A percentile compares a stretch with the other conserved stretches of the same genome.
phyloP scores from a whole-genome alignment of 106 monocot species.

The Acorus calamus region DNA sequence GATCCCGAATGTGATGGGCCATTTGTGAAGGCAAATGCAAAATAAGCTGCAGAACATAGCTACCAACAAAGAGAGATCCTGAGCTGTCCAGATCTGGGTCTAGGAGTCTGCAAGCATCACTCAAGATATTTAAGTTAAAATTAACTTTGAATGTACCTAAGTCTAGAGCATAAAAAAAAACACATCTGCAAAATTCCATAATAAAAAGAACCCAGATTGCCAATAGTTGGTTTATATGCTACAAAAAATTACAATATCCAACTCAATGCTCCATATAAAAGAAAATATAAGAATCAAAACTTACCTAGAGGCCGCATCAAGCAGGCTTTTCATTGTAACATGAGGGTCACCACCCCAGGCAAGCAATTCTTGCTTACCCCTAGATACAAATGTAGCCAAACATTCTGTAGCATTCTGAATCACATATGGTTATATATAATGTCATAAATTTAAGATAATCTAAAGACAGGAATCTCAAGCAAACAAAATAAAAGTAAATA shows the following conservation, averaged over 20 bases:
- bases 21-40: constrained; percentile 80
- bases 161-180: too few relatives aligned
- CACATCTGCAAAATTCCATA: too few relatives aligned
- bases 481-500: not conserved
- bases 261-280: not conserved
- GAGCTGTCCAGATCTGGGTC: constrained; percentile 88
- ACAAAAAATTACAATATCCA: too few relatives aligned
- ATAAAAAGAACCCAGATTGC: too few relatives aligned
- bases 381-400: constrained; percentile 65
- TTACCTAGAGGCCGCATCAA: constrained; percentile 86
- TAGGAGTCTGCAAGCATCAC: constrained; percentile 50
- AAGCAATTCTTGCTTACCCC: constrained; percentile 77
- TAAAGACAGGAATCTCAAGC: not conserved
- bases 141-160: not conserved
- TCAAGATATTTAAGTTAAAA: constrained; percentile 1
- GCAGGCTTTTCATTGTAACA: constrained; percentile 64
- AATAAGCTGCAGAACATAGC: constrained; percentile 81
- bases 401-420: constrained; percentile 96
- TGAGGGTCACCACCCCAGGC: constrained; percentile 54
- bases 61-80: constrained; percentile 86
- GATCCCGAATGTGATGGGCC: constrained; percentile 55
- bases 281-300: not conserved
- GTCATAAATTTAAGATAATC: not conserved
- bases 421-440: not conserved
- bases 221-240: too few relatives aligned